Percentiles rank a stretch among this genome's conserved stretches.
Evolutionary conservation across 2,329 filamentous ascomycete species (phyloP).

Genomic region (Pseudogymnoascus sp.): DNA sequence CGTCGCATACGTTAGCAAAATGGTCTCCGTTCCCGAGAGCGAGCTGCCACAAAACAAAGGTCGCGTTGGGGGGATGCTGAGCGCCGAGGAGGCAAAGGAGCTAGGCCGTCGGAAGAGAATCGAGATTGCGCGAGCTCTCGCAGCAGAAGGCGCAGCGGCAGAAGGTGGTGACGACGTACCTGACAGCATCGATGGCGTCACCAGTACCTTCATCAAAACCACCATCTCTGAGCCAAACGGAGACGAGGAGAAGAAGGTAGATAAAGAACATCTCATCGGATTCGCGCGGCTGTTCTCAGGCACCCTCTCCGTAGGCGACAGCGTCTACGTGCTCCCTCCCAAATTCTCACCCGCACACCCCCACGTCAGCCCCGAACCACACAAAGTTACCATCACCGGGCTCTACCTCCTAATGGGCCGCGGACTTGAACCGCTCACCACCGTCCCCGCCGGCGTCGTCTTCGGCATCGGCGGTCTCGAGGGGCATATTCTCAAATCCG

Average conservation of each 20-base stretch:
- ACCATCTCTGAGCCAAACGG: constrained; percentile 49
- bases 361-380: constrained; percentile 61
- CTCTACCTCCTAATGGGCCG: constrained; percentile 96
- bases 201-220: constrained; percentile 45
- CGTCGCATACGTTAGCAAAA: constrained; percentile 95
- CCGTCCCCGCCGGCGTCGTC: constrained; percentile 86
- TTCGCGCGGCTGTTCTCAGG: constrained; percentile 94
- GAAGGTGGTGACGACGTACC: neutral
- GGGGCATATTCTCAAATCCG: constrained; percentile 90
- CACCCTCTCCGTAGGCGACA: constrained; percentile 79
- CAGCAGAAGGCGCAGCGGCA: constrained; percentile 27
- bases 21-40: constrained; percentile 90
- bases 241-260: constrained; percentile 49
- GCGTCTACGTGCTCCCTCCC: constrained; percentile 81
- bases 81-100: constrained; percentile 82
- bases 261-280: constrained; percentile 83
- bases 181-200: constrained; percentile 36
- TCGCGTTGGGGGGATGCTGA: constrained; percentile 61
- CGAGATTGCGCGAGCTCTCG: constrained; percentile 74
- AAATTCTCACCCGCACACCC: constrained; percentile 84
- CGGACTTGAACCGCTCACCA: constrained; percentile 70
- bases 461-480: constrained; percentile 92
- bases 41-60: constrained; percentile 84
- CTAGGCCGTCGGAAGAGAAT: constrained; percentile 81
- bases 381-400: constrained; percentile 76